These are phyloP conservation scores for Cucurbita ficifolia DNA, from an alignment of 306 rosid species.

Conservation along the genomic window DNA sequence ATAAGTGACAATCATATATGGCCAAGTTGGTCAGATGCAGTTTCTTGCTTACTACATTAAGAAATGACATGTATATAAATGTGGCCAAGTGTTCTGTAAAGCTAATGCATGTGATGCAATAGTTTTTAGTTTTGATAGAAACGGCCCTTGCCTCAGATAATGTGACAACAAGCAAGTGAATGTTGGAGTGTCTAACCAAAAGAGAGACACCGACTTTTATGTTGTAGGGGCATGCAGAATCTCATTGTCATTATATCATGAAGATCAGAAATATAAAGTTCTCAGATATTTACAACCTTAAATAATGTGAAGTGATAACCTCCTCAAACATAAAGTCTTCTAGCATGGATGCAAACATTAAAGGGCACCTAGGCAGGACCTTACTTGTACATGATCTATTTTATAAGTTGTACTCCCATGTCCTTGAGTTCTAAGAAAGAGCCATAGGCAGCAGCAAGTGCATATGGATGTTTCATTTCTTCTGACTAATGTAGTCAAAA, in stretches of 20 bases:
- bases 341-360: neutral
- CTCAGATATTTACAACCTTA: neutral
- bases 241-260: neutral
- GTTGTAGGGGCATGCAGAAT: neutral
- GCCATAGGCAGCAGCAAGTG: neutral
- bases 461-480: neutral
- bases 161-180: neutral
- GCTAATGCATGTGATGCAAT: neutral
- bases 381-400: neutral
- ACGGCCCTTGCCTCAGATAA: neutral
- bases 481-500: neutral
- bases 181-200: neutral
- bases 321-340: neutral
- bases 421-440: neutral
- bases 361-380: neutral
- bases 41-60: neutral
- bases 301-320: neutral
- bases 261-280: neutral
- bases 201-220: neutral
- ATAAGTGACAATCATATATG: neutral
- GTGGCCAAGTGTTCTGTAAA: neutral
- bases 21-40: neutral
- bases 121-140: neutral
- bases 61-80: neutral
- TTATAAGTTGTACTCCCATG: neutral